Evolutionary conservation across 116 monocot genomes (phyloP).

Genomic region (Zostera marina): DNA sequence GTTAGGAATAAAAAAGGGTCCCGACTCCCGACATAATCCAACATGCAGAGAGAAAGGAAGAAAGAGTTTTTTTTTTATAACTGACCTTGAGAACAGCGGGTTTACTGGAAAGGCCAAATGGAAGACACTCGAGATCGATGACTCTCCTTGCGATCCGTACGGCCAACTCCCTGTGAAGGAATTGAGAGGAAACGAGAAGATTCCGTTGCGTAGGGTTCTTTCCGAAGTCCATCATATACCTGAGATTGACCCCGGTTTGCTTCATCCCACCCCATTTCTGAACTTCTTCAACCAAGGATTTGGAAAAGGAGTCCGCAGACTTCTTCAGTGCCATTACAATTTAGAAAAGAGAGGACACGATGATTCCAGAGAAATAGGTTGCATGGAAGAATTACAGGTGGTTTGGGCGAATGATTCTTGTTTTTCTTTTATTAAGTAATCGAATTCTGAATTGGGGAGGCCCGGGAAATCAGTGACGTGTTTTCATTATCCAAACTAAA

Average conservation of each 20-base stretch:
- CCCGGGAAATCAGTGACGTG: too few species aligned
- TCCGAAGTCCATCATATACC: conserved; percentile 99
- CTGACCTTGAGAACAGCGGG: conserved; percentile 77
- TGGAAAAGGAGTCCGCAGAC: conserved; percentile 38
- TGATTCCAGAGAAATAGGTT: too few species aligned
- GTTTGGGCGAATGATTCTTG: too few species aligned
- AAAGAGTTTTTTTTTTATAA: not conserved
- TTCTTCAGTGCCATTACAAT: conserved; percentile 60
- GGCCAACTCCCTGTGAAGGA: conserved; percentile 90
- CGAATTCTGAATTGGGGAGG: too few species aligned
- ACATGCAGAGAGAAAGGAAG: not conserved
- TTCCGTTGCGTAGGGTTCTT: conserved; percentile 43
- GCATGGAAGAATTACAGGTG: too few species aligned
- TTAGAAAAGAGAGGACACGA: not conserved
- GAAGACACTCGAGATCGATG: conserved; percentile 73
- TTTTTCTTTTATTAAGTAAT: too few species aligned
- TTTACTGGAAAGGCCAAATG: conserved; percentile 70
- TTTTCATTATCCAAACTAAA: too few species aligned
- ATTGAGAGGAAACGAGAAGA: conserved; percentile 76
- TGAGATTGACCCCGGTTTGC: conserved; percentile 78
- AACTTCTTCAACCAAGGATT: conserved; percentile 60
- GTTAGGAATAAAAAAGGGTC: too few species aligned
- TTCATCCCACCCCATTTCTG: conserved; percentile 80
- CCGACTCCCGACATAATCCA: too few species aligned
- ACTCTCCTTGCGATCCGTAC: conserved; percentile 73